Conservation (phyloP, 2,329 filamentous ascomycete species). For the Alternaria sp. region DNA sequence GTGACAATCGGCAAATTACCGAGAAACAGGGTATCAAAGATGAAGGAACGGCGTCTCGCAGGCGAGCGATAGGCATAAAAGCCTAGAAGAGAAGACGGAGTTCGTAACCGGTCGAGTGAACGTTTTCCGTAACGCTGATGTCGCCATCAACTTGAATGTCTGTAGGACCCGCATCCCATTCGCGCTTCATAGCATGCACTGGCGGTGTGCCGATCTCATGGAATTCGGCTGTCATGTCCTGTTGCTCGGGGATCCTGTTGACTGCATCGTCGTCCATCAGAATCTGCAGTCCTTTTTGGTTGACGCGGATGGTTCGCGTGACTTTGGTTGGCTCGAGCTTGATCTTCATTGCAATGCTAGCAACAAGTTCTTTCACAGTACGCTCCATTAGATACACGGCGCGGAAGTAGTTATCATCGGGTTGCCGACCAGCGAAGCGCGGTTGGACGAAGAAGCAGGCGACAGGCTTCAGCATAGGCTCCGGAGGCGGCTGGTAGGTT, state of each 20-base stretch:
- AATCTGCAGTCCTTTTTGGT: constrained; percentile 78
- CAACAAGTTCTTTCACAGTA: constrained; percentile 76
- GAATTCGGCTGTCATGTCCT: constrained; percentile 81
- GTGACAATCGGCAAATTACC: constrained; percentile 37
- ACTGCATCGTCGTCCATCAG: constrained; percentile 92
- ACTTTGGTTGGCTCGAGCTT: constrained; percentile 77
- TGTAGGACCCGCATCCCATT: constrained; percentile 60
- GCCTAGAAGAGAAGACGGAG: constrained; percentile 58
- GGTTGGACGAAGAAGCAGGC: constrained; percentile 87
- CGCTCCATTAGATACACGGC: constrained; percentile 86
- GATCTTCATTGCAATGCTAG: constrained; percentile 79
- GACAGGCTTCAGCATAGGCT: constrained; percentile 75
- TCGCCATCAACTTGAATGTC: constrained; percentile 60
- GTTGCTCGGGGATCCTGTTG: constrained; percentile 82
- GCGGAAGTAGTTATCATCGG: constrained; percentile 74
- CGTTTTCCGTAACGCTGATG: constrained; percentile 53
- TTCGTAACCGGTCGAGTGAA: constrained; percentile 58
- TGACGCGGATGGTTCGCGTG: constrained; percentile 74
- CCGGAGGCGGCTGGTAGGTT: constrained; percentile 79
- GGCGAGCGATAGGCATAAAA: constrained; percentile 5
- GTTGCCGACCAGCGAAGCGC: constrained; percentile 58
- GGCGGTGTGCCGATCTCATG: constrained; percentile 66
- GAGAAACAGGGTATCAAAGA: constrained; percentile 20
- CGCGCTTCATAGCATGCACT: constrained; percentile 58
- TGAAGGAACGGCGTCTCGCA: constrained; percentile 15